Evolutionary conservation across 2,329 filamentous ascomycete genomes (phyloP), one percentile per base, ranked within the genome.

Genomic region (Aspergillus puulaauensis): DNA sequence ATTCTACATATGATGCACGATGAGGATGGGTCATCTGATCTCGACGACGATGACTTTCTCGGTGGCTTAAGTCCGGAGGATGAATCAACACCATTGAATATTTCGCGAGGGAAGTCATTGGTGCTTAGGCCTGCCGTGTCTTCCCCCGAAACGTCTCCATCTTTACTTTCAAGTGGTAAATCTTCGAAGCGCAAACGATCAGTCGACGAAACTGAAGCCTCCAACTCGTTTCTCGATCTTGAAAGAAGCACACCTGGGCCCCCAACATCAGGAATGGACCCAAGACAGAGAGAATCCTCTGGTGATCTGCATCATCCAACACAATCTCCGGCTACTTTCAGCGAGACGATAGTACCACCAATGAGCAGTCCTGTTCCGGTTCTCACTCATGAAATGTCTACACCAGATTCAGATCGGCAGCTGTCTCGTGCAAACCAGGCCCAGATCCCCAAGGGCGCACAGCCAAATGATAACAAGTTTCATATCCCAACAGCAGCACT

Each of bases 1-100:
- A 75, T 79, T 48, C 66, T 79, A 7, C 75, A 77, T 37, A 73
- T 78, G 69, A 74, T 78, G 71, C 73, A 77, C 43, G 71, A 71
- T 15, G 73, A 76, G 35, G 74, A 74, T 57, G 68, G 64, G n/a
- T 72, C 73, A 23, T 72, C 73, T 24, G 71, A 74, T 17, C 56
- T 73, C 57, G 63, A 66, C 35, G 64, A 77, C 49, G 74, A 77
- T 45, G 75, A 77, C 57, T 77, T 78, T 58, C 68, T 79, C 17
- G 75, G 75, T 31, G 73, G 72, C 8, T 69, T 79, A 49, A 74
- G 72, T 44, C 76, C 77, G 0, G 69, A 78, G 55, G 77, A 79
- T 63, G 76, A 79, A 58, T 79, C 77, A 17, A 79, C 77, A 7
- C 77, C 77, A 3, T 61, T 79, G 43, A 73, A 75, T 58, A 58